A percentile compares a stretch with the other conserved stretches of the same genome.
Evolutionary conservation across 2,329 filamentous ascomycete species (phyloP).

Genomic region (Fusarium subglutinans): DNA sequence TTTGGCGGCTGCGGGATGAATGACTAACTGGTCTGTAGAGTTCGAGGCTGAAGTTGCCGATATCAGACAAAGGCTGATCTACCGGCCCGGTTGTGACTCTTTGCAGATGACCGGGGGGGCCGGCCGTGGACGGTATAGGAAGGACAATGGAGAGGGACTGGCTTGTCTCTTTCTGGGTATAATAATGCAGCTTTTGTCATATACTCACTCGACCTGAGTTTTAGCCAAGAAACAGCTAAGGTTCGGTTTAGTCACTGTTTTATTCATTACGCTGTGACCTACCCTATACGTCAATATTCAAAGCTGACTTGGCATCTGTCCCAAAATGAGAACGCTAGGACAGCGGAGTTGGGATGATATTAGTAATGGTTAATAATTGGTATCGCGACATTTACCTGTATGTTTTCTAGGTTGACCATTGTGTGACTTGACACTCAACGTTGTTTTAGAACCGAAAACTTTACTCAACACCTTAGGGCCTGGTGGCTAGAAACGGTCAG

Average conservation of each 20-base stretch:
- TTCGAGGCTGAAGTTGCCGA: background rate
- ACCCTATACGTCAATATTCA: background rate
- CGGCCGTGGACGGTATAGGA: background rate
- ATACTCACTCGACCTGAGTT: background rate
- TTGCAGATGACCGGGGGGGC: slow-evolving; percentile 3
- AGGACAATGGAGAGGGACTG: slow-evolving; percentile 16
- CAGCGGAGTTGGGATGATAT: background rate
- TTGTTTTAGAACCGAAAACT: no score
- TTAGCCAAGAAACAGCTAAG: background rate
- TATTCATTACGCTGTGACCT: background rate
- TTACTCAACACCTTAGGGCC: no score
- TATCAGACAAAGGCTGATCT: background rate
- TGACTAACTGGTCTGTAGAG: background rate
- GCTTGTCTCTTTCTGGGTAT: background rate
- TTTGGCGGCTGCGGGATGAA: background rate
- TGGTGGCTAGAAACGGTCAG: background rate
- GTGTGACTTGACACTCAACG: background rate
- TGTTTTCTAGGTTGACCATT: background rate
- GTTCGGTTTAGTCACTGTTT: background rate
- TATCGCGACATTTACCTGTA: background rate
- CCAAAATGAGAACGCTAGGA: background rate
- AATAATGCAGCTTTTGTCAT: background rate
- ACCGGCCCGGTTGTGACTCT: slow-evolving; percentile 24
- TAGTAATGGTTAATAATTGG: background rate
- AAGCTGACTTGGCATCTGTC: background rate